Percentiles rank a stretch among this genome's conserved stretches.
phyloP scores from a whole-genome alignment of 2,329 filamentous ascomycete genomes.

The Claviceps quebecensis region DNA sequence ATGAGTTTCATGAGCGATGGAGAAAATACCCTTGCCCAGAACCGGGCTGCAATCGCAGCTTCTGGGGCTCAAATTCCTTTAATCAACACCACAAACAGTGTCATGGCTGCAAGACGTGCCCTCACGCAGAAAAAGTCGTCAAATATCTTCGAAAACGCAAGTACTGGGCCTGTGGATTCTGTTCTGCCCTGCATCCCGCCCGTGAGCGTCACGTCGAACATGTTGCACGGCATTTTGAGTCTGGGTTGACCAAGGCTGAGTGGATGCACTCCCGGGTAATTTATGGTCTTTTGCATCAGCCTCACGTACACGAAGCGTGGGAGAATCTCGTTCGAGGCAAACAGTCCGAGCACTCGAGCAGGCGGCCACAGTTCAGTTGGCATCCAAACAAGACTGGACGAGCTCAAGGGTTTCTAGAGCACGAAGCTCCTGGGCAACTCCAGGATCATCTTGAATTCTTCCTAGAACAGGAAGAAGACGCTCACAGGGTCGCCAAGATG shows the following conservation, averaged over 20 bases:
- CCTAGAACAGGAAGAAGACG: conserved; percentile 41
- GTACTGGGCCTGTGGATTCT: conserved; percentile 57
- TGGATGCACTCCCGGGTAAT: conserved; percentile 59
- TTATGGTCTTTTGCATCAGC: conserved; percentile 53
- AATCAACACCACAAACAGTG: conserved; percentile 54
- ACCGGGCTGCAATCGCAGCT: conserved; percentile 48
- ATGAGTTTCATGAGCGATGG: conserved; percentile 55
- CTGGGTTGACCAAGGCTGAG: conserved; percentile 46
- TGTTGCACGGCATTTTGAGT: conserved; percentile 53
- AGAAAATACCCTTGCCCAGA: conserved; percentile 54
- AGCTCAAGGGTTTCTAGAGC: conserved; percentile 44
- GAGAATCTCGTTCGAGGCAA: conserved; percentile 38
- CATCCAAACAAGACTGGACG: conserved; percentile 40
- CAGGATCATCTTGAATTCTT: conserved; percentile 54
- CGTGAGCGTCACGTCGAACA: conserved; percentile 56
- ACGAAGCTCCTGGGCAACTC: conserved; percentile 47
- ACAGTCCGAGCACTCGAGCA: conserved; percentile 38
- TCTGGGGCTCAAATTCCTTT: conserved; percentile 54
- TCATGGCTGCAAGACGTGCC: conserved; percentile 50
- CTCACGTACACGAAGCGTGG: conserved; percentile 47
- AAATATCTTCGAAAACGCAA: conserved; percentile 49
- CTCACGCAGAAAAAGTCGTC: conserved; percentile 50
- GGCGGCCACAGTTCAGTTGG: conserved; percentile 50
- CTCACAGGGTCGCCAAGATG: conserved; percentile 40
- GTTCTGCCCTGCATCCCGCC: conserved; percentile 46